A percentile compares a stretch with the other conserved stretches of the same genome.
phyloP scores from a whole-genome alignment of 352 stramenopile genomes.

The Phytophthora meadii region DNA sequence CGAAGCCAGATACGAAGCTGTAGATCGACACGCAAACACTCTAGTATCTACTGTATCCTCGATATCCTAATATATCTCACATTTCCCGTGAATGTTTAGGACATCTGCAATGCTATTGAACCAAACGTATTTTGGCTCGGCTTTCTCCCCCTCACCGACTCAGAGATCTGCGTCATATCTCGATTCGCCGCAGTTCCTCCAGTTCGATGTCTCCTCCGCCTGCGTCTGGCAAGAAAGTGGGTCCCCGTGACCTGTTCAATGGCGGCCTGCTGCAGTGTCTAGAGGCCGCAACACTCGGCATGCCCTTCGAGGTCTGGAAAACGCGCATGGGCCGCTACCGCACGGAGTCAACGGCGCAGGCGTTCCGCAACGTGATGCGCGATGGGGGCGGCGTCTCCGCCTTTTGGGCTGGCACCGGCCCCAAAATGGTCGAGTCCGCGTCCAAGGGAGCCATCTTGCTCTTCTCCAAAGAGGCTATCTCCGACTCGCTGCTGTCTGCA shows the following conservation, averaged over 20 bases:
- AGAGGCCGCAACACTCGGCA: conserved; percentile 89
- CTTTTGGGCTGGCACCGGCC: conserved; percentile 90
- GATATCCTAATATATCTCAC: conserved; percentile 5
- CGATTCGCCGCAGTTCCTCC: conserved; percentile 11
- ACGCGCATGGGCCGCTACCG: conserved; percentile 93
- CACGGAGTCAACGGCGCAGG: conserved; percentile 77
- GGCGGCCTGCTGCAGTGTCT: conserved; percentile 88
- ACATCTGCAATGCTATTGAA: conserved; percentile 21
- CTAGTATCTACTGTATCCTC: not conserved
- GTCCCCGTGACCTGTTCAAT: conserved; percentile 79
- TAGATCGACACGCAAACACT: conserved; percentile 17
- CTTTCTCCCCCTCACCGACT: not conserved
- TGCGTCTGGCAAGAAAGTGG: conserved; percentile 82
- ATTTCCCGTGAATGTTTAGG: not conserved
- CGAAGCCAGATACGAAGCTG: conserved; percentile 21
- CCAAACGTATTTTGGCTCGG: not conserved
- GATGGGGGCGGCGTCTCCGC: conserved; percentile 79
- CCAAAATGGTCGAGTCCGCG: conserved; percentile 93
- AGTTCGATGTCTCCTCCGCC: conserved; percentile 47
- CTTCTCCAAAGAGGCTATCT: conserved; percentile 90
- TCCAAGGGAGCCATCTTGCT: conserved; percentile 92
- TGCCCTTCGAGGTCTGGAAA: conserved; percentile 95
- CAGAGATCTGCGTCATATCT: conserved; percentile 19
- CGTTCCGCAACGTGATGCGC: conserved; percentile 90
- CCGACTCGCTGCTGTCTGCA: conserved; percentile 77